Percentiles rank a stretch among this genome's conserved stretches.
phyloP scores from a whole-genome alignment of 2,329 filamentous ascomycete species.

The Alternaria consortialis region DNA sequence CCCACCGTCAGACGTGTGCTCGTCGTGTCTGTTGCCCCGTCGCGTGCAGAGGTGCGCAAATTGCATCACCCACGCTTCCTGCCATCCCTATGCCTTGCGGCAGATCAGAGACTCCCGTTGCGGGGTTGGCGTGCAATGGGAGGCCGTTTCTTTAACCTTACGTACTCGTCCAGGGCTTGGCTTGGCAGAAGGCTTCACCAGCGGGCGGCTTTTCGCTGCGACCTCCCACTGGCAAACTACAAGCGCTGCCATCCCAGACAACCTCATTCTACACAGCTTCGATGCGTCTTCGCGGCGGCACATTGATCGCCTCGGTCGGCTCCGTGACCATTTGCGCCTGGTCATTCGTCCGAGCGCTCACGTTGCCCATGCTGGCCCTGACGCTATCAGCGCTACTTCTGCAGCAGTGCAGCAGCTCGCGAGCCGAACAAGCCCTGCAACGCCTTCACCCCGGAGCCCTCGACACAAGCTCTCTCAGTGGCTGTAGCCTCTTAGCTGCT shows the following conservation, averaged over 20 bases:
- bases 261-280: constrained; percentile 46
- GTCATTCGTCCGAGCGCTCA: constrained; percentile 33
- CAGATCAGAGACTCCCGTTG: constrained; percentile 24
- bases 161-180: constrained; percentile 15
- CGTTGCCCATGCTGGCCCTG: constrained; percentile 31
- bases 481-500: constrained; percentile 37
- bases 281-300: constrained; percentile 44
- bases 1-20: constrained; percentile 24
- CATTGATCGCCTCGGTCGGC: constrained; percentile 45
- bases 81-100: constrained; percentile 15
- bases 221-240: constrained; percentile 30
- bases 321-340: constrained; percentile 32
- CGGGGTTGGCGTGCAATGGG: constrained; percentile 21
- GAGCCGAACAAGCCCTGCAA: constrained; percentile 37
- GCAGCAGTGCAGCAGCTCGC: constrained; percentile 34
- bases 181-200: constrained; percentile 36
- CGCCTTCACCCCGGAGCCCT: constrained; percentile 25
- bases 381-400: constrained; percentile 39
- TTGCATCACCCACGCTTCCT: constrained; percentile 24
- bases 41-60: constrained; percentile 30
- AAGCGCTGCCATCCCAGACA: constrained; percentile 29
- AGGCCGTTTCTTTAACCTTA: constrained; percentile 23
- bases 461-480: constrained; percentile 37
- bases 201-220: constrained; percentile 34
- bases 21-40: constrained; percentile 23